Evolutionary conservation across 805 yeast species (phyloP), one percentile per base, ranked within the genome.

Genomic region (Wickerhamomyces chambardii): DNA sequence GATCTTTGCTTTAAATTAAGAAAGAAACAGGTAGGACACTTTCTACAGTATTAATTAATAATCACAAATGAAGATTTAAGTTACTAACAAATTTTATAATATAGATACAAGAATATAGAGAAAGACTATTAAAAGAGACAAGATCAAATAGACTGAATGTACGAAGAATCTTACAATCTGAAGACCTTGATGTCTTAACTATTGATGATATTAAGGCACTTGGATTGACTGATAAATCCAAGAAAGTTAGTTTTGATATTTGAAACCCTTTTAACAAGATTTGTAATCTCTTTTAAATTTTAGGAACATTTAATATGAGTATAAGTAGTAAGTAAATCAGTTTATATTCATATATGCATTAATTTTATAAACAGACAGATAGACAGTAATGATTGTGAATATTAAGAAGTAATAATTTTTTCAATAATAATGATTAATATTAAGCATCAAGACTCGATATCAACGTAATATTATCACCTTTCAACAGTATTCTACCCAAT

Each of bases 381-480:
- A n/a, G n/a, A n/a, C n/a, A n/a, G 22, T 19, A 8, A 19, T 3
- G 5, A 19, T 8, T 19, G 22, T 10, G 10, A 19, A 19, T 19
- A 8, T 19, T 24, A 24, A 8, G 12, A 11, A 6, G 27, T 14
- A n/a, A n/a, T 12, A 24, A 12, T 24, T 24, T 24, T 24, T 24
- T 24, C 5, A 6, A 14, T 33, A 9, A 6, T 16, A 16, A 17
- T 14, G n/a, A n/a, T n/a, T n/a, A n/a, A n/a, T n/a, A n/a, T 39
- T 29, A 45, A 14, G 33, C 40, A 2, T 48, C 53, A 17, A 44
- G 33, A 35, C 53, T 41, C 8, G 68, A 58, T 24, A 92, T 81
- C 38, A 90, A 61, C 8, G 95, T 81, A 31, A 92, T 84, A 53
- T 87, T 92, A 53, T 92, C 99, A 4, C 99, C 98, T 58, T 92